phyloP scores from a whole-genome alignment of 2,329 filamentous ascomycete species.

The Colletotrichum tropicicola region DNA sequence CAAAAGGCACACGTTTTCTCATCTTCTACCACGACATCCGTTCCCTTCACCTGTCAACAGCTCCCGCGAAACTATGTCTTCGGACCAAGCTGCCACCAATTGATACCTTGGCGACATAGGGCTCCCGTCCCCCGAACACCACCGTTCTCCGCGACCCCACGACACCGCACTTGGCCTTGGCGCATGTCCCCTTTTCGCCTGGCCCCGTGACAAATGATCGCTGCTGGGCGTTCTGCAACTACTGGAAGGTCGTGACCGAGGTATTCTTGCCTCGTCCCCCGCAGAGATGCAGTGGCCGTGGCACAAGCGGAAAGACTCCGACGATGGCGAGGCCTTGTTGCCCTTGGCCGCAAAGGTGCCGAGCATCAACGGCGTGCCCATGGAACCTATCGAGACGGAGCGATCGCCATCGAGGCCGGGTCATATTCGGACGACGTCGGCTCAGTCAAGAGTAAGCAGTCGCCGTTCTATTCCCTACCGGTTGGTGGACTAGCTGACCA shows the following conservation, averaged over 20 bases:
- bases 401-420: constrained; percentile 44
- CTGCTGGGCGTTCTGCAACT: constrained; percentile 1
- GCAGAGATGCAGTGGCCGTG: constrained; percentile 48
- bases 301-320: constrained; percentile 42
- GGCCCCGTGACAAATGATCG: constrained; percentile 25
- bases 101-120: constrained; percentile 23
- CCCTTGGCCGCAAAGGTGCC: constrained; percentile 42
- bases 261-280: constrained; percentile 14
- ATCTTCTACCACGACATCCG: constrained; percentile 19
- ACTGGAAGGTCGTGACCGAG: constrained; percentile 28
- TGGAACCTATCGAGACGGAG: constrained; percentile 38
- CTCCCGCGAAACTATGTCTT: constrained; percentile 24
- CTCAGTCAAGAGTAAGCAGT: constrained; percentile 62
- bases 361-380: constrained; percentile 40
- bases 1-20: constrained; percentile 30
- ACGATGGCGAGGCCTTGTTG: constrained; percentile 41
- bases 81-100: constrained; percentile 14
- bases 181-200: constrained; percentile 27
- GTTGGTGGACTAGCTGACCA: not conserved
- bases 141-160: constrained; percentile 4
- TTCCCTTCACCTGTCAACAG: not conserved
- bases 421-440: constrained; percentile 60
- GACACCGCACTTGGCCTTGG: constrained; percentile 11
- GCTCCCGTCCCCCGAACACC: constrained; percentile 7
- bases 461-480: not conserved